phyloP scores from a whole-genome alignment of 805 yeast species.

The Groenewaldozyma salmanticensis region DNA sequence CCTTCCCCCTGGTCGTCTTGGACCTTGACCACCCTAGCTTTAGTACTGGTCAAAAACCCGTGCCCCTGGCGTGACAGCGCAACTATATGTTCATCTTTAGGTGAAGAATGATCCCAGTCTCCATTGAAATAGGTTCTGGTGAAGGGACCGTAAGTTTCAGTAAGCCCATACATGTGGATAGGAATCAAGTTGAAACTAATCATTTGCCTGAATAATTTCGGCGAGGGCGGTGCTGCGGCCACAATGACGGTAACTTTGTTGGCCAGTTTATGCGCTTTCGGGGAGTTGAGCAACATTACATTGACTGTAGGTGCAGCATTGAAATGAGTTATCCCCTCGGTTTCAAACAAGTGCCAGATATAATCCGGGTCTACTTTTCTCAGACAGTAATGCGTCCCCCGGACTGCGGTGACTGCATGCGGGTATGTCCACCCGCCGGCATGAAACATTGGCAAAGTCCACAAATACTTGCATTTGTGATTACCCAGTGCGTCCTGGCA shows the following conservation, averaged over 20 bases:
- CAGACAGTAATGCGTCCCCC: slow-evolving; percentile 28
- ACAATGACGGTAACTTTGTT: slow-evolving; percentile 25
- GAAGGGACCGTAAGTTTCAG: slow-evolving; percentile 31
- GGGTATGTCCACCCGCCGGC: slow-evolving; percentile 32
- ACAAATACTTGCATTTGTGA: slow-evolving; percentile 25
- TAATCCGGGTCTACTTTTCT: slow-evolving; percentile 26
- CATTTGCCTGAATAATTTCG: slow-evolving; percentile 27
- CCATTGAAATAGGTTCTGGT: slow-evolving; percentile 24
- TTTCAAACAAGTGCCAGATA: slow-evolving; percentile 25
- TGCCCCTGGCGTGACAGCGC: slow-evolving; percentile 28
- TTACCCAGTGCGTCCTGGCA: slow-evolving; percentile 18
- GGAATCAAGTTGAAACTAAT: slow-evolving; percentile 24
- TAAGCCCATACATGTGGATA: slow-evolving; percentile 28
- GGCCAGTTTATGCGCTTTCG: slow-evolving; percentile 21
- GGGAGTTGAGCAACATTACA: slow-evolving; percentile 24
- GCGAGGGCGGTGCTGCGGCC: slow-evolving; percentile 31
- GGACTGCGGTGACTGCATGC: slow-evolving; percentile 29
- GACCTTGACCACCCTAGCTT: slow-evolving; percentile 21
- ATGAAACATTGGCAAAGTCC: slow-evolving; percentile 32
- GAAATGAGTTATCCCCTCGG: slow-evolving; percentile 24
- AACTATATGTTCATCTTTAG: slow-evolving; percentile 19
- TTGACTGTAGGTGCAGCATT: slow-evolving; percentile 32
- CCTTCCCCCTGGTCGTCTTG: slow-evolving; percentile 2
- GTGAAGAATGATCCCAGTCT: slow-evolving; percentile 23
- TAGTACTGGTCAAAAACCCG: slow-evolving; percentile 23